Evolutionary conservation across 2,329 filamentous ascomycete species (phyloP).

Genomic region (Dothideomycetes sp.): DNA sequence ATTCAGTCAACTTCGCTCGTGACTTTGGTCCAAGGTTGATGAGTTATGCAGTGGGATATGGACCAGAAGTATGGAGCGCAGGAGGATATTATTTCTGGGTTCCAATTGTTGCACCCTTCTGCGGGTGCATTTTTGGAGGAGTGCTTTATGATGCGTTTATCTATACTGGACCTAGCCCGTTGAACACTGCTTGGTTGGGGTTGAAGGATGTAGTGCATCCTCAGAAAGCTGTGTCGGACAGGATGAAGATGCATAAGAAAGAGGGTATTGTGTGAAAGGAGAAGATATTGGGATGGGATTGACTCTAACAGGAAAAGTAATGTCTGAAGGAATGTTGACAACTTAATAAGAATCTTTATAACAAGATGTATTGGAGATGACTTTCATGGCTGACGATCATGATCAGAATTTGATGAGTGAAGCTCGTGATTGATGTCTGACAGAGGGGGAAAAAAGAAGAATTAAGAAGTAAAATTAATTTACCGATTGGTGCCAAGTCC

Average conservation of each 20-base stretch:
- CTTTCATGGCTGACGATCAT: not conserved
- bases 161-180: slow-evolving; percentile 51
- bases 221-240: slow-evolving; percentile 14
- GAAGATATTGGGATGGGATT: not conserved
- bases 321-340: no score
- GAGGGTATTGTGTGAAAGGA: slow-evolving; percentile 21
- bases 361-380: not conserved
- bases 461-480: not conserved
- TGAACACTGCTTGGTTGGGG: slow-evolving; percentile 49
- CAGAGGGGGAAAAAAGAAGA: not conserved
- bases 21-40: slow-evolving; percentile 64
- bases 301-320: no score
- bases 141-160: slow-evolving; percentile 59
- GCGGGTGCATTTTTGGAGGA: slow-evolving; percentile 53
- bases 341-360: no score
- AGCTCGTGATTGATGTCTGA: not conserved
- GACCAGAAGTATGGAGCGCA: slow-evolving; percentile 46
- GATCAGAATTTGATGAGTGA: not conserved
- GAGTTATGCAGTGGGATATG: slow-evolving; percentile 59
- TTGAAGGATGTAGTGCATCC: slow-evolving; percentile 20
- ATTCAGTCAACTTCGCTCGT: slow-evolving; percentile 52
- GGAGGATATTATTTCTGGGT: slow-evolving; percentile 47
- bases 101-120: slow-evolving; percentile 58
- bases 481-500: not conserved
- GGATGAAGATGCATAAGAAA: slow-evolving; percentile 19